A percentile compares a stretch with the other conserved stretches of the same genome.
Evolutionary conservation across 441 rosid species (phyloP).

Genomic region (Gossypium davidsonii): DNA sequence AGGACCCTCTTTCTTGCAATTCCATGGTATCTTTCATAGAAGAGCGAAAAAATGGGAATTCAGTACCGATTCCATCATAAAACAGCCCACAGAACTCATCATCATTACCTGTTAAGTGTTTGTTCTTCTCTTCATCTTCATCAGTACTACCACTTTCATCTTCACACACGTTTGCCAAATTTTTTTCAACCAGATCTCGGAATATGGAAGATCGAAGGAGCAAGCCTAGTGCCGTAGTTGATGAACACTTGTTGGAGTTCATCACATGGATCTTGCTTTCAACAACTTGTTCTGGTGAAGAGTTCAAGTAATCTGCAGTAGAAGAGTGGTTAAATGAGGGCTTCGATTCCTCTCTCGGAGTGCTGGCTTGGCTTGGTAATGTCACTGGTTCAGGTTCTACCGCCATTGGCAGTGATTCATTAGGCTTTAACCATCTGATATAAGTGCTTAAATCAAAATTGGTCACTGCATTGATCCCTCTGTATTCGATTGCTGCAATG

Average conservation of each 20-base stretch:
- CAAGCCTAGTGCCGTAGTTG: conserved; percentile 48
- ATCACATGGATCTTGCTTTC: conserved; percentile 19
- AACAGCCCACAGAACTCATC: conserved; percentile 35
- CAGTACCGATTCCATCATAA: conserved; percentile 26
- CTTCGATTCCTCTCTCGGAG: conserved; percentile 24
- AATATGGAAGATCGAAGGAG: conserved; percentile 57
- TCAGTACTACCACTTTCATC: conserved; percentile 27
- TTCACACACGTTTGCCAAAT: conserved; percentile 22
- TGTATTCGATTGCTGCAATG: conserved; percentile 43
- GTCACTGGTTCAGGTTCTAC: conserved; percentile 16
- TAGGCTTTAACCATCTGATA: conserved; percentile 53
- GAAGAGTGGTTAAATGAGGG: conserved; percentile 20
- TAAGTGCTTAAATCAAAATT: conserved; percentile 54
- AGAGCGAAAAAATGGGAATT: conserved; percentile 28
- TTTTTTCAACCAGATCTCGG: conserved; percentile 48
- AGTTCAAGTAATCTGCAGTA: conserved; percentile 22
- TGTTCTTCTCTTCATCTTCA: conserved; percentile 33
- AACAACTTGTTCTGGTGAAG: conserved; percentile 18
- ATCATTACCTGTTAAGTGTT: conserved; percentile 20
- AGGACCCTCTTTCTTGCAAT: conserved; percentile 30
- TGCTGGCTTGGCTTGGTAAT: not conserved
- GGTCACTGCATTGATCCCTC: conserved; percentile 58
- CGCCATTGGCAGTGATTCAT: conserved; percentile 19
- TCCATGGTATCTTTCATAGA: conserved; percentile 22
- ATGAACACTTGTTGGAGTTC: conserved; percentile 31